A percentile compares a stretch with the other conserved stretches of the same genome.
Conservation (phyloP, 345 rosid genomes). For the Punica granatum region DNA sequence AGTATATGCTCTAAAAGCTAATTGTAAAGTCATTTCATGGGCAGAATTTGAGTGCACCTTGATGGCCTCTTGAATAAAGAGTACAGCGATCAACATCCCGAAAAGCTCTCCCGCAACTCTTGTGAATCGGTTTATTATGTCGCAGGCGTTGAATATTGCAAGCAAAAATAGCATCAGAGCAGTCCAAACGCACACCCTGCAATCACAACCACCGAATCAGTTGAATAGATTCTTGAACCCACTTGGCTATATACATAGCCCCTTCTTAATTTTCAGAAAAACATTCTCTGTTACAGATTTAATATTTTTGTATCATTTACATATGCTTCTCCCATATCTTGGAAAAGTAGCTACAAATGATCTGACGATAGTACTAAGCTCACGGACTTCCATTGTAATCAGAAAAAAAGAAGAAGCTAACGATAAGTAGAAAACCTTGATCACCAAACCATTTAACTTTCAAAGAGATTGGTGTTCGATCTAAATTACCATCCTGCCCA, state of each 20-base stretch:
- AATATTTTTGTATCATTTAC: no score
- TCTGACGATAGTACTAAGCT: no score
- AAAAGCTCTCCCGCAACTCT: constrained; percentile 80
- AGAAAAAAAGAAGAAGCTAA: no score
- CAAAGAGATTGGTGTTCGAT: neutral
- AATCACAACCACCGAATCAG: no score
- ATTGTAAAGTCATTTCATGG: no score
- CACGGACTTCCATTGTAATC: no score
- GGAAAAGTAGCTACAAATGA: no score
- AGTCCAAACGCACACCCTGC: constrained; percentile 93
- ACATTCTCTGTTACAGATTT: no score
- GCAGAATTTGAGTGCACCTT: no score
- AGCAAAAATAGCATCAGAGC: constrained; percentile 59
- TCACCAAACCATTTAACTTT: neutral
- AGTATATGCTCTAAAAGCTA: no score
- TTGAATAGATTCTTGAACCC: neutral
- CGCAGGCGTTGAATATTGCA: constrained; percentile 53
- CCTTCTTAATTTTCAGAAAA: neutral
- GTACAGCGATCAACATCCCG: constrained; percentile 72
- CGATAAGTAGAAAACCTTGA: no score
- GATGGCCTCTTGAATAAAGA: constrained; percentile 80
- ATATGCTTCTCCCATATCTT: no score
- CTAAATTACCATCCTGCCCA: constrained; percentile 69
- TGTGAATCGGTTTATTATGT: constrained; percentile 66
- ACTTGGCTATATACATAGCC: neutral